phyloP scores from a whole-genome alignment of 129 eudicot genomes.

The Lactuca saligna region DNA sequence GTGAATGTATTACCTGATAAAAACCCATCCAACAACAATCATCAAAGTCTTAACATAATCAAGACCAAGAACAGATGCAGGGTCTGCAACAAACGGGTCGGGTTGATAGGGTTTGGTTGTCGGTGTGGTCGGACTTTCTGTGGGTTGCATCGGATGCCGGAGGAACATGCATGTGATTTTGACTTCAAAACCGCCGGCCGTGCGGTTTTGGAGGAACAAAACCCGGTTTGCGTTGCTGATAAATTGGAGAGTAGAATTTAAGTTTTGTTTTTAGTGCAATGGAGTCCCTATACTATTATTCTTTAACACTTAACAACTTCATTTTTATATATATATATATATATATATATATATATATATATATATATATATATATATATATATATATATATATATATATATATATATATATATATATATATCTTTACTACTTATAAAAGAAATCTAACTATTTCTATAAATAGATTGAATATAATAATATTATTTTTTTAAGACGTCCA shows the following conservation, averaged over 20 bases:
- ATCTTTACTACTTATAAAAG: no score
- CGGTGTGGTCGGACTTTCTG: conserved; percentile 26
- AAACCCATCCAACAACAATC: neutral
- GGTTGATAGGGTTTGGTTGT: conserved; percentile 26
- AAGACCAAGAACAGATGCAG: neutral
- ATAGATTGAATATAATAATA: no score
- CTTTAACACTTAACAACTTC: neutral
- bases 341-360: no score
- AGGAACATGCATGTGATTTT: conserved; percentile 30
- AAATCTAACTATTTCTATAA: no score
- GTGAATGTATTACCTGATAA: neutral
- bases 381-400: no score
- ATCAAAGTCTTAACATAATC: neutral
- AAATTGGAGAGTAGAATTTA: conserved; percentile 24
- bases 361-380: no score
- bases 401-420: no score
- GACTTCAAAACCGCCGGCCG: conserved; percentile 26
- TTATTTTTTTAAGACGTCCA: no score
- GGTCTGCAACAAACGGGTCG: conserved; percentile 19
- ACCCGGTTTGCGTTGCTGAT: conserved; percentile 23
- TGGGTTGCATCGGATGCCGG: conserved; percentile 32
- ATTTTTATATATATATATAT: no score
- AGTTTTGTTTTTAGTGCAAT: neutral
- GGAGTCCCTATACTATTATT: neutral
- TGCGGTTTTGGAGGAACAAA: conserved; percentile 12